phyloP scores from a whole-genome alignment of 305 asterid species.

The Plantago rigida region DNA sequence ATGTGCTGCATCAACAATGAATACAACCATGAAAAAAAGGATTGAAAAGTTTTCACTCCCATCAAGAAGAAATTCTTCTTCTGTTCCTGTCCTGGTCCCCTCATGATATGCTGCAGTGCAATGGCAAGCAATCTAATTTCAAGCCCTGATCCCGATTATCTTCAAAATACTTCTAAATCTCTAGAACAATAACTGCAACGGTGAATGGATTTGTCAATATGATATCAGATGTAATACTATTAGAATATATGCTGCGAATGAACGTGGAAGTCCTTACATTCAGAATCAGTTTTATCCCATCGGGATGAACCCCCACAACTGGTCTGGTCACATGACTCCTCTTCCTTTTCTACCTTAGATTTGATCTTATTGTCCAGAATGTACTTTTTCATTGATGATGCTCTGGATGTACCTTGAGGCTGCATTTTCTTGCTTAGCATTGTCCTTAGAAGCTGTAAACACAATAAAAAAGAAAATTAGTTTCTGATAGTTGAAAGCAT shows the following conservation, averaged over 20 bases:
- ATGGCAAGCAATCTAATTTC: conserved; percentile 11
- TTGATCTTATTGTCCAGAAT: conserved; percentile 32
- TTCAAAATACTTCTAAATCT: conserved; percentile 38
- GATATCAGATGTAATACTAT: not conserved
- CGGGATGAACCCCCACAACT: conserved; percentile 42
- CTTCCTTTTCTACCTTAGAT: conserved; percentile 33
- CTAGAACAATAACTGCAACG: conserved; percentile 73
- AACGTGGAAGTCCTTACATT: conserved; percentile 44
- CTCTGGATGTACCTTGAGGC: conserved; percentile 40
- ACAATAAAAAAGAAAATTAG: not conserved
- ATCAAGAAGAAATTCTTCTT: conserved; percentile 15
- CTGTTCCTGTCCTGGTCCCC: conserved; percentile 22
- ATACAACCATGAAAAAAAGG: conserved; percentile 54
- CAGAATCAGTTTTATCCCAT: conserved; percentile 85
- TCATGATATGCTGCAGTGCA: conserved; percentile 6
- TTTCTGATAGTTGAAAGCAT: not conserved
- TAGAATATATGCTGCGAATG: not conserved
- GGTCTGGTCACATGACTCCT: conserved; percentile 26
- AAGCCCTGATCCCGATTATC: conserved; percentile 23
- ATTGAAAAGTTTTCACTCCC: conserved; percentile 24
- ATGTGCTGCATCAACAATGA: conserved; percentile 37
- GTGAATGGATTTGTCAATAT: not conserved
- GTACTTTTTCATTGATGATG: conserved; percentile 41
- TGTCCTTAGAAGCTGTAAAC: conserved; percentile 63
- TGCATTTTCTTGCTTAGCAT: conserved; percentile 56